These are phyloP conservation scores for Sisymbrium altissimum DNA, from an alignment of 345 rosid genomes.

Conservation along the genomic window DNA sequence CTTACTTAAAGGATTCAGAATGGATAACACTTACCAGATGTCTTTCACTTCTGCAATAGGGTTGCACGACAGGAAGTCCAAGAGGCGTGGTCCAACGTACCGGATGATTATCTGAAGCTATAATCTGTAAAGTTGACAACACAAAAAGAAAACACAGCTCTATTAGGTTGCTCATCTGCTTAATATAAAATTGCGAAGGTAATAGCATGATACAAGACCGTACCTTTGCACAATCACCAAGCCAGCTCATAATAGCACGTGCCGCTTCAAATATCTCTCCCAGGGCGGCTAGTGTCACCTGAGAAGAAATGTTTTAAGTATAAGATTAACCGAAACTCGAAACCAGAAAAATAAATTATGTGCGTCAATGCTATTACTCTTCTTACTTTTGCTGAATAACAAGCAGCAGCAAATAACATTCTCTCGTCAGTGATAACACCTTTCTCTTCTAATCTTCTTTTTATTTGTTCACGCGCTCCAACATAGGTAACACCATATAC, in stretches of 20 bases:
- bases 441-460: conserved; percentile 86
- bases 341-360: not conserved
- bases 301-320: not conserved
- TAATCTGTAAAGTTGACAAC: conserved; percentile 46
- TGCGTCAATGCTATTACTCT: not conserved
- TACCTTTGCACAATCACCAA: conserved; percentile 96
- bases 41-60: conserved; percentile 72
- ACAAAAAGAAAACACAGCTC: not conserved
- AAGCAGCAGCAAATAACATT: conserved; percentile 69
- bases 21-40: conserved; percentile 61
- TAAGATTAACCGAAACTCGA: not conserved
- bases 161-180: not conserved
- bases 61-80: conserved; percentile 97
- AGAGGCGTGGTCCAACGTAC: conserved; percentile 94
- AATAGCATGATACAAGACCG: not conserved
- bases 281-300: conserved; percentile 93
- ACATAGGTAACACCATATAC: conserved; percentile 98
- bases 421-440: conserved; percentile 83
- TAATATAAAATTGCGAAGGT: not conserved
- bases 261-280: conserved; percentile 95
- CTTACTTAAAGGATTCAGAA: not conserved
- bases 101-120: conserved; percentile 79
- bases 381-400: conserved; percentile 93
- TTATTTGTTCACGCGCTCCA: conserved; percentile 98
- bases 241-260: conserved; percentile 93